Conservation (phyloP, 371 early-diverging fungal species). For the Rhizopus arrhizus region DNA sequence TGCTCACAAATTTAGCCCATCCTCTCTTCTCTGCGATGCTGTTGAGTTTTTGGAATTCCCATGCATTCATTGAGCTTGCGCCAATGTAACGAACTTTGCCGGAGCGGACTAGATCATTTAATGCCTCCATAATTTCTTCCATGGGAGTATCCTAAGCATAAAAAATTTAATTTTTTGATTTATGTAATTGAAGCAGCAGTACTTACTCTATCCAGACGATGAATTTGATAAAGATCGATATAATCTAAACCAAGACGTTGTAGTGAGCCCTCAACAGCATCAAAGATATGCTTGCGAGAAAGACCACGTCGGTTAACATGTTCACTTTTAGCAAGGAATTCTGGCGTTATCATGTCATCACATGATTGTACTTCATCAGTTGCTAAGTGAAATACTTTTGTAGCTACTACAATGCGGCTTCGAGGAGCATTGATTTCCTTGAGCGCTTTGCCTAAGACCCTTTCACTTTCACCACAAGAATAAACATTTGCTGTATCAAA, state of each 20-base stretch:
- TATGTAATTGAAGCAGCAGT: too few species aligned
- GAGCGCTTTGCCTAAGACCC: slow-evolving; percentile 43
- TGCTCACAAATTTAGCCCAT: slow-evolving; percentile 49
- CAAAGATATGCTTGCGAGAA: slow-evolving; percentile 58
- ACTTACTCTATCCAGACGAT: slow-evolving; percentile 38
- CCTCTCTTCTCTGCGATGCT: slow-evolving; percentile 43
- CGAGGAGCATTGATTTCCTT: slow-evolving; percentile 40
- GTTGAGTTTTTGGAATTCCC: slow-evolving; percentile 35
- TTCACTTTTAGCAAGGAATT: too few species aligned
- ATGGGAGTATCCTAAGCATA: slow-evolving; percentile 33
- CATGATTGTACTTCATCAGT: background rate
- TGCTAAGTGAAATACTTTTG: slow-evolving; percentile 32
- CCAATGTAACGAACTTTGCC: slow-evolving; percentile 57
- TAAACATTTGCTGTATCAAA: slow-evolving; percentile 42
- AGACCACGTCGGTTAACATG: slow-evolving; percentile 42
- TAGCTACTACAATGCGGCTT: slow-evolving; percentile 40
- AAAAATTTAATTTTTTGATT: background rate
- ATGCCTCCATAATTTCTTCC: slow-evolving; percentile 60
- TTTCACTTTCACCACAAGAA: slow-evolving; percentile 40
- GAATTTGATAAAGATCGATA: slow-evolving; percentile 66
- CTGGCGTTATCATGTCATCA: too few species aligned
- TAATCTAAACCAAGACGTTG: slow-evolving; percentile 56
- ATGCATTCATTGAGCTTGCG: slow-evolving; percentile 34
- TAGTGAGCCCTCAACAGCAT: slow-evolving; percentile 53
- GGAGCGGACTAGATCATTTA: slow-evolving; percentile 52